Conservation (phyloP, 352 stramenopile genomes). For the Pythium brachiatum region DNA sequence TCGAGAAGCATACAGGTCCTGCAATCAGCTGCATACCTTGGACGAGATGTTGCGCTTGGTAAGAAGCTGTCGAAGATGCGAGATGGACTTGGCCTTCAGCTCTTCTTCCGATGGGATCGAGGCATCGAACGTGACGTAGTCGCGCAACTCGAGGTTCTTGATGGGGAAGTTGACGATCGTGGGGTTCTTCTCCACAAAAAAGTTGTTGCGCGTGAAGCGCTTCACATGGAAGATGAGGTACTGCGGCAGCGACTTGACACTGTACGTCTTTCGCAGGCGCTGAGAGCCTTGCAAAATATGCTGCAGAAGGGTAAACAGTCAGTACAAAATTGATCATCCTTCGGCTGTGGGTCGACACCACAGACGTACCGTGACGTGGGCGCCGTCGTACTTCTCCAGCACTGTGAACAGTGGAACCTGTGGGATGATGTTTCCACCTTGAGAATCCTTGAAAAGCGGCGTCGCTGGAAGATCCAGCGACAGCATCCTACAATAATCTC, state of each 20-base stretch:
- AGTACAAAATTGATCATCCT: not conserved
- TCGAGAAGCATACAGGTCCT: not conserved
- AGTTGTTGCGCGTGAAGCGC: conserved; percentile 98
- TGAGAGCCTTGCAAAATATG: conserved; percentile 79
- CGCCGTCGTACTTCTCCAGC: conserved; percentile 97
- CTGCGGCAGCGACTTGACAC: conserved; percentile 87
- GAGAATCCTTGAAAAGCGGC: conserved; percentile 98
- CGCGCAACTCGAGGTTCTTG: conserved; percentile 97
- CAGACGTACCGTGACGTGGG: conserved; percentile 62
- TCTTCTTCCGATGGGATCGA: conserved; percentile 50
- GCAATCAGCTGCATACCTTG: not conserved
- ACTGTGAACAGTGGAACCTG: conserved; percentile 96
- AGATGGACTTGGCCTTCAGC: conserved; percentile 27
- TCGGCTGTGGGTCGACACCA: no score
- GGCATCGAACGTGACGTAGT: conserved; percentile 77
- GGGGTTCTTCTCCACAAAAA: conserved; percentile 99
- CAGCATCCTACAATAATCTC: conserved; percentile 80
- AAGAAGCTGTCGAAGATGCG: conserved; percentile 12
- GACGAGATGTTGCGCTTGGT: conserved; percentile 15
- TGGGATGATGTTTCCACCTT: conserved; percentile 96
- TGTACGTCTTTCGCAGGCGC: conserved; percentile 91
- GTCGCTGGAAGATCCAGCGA: conserved; percentile 97
- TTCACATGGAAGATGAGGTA: conserved; percentile 98
- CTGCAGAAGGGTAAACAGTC: conserved; percentile 37
- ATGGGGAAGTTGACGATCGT: conserved; percentile 99